Evolutionary conservation across 805 yeast species (phyloP).

Genomic region (Candida vaughaniae): DNA sequence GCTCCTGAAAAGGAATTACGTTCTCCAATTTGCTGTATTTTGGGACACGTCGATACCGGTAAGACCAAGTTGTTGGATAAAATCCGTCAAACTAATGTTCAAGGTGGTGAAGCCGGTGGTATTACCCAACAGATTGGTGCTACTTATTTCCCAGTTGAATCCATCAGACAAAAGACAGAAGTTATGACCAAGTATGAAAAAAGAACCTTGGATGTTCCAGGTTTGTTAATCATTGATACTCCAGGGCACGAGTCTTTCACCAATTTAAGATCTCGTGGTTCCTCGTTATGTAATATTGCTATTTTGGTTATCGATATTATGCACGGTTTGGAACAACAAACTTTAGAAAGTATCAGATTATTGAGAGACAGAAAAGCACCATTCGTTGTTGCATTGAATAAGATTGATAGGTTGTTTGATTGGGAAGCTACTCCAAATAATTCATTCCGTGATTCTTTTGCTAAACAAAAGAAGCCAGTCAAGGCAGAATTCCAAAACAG

Average conservation of each 20-base stretch:
- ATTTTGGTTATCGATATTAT: conserved; percentile 96
- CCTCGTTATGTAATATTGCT: conserved; percentile 98
- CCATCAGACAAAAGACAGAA: conserved; percentile 86
- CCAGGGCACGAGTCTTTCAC: conserved; percentile 99
- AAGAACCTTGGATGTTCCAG: conserved; percentile 91
- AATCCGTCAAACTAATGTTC: conserved; percentile 97
- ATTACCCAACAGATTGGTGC: conserved; percentile 99
- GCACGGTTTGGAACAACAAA: conserved; percentile 99
- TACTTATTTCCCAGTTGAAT: conserved; percentile 96
- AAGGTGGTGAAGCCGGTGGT: conserved; percentile 99
- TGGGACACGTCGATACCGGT: conserved; percentile 99
- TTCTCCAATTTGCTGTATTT: conserved; percentile 98
- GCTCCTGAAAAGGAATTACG: conserved; percentile 62
- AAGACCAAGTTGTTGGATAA: conserved; percentile 95
- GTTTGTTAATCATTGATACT: conserved; percentile 93
- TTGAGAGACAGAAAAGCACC: conserved; percentile 98
- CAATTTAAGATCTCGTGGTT: conserved; percentile 97
- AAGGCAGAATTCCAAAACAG: conserved; percentile 91
- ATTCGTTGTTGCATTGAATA: conserved; percentile 93
- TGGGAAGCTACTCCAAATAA: conserved; percentile 92
- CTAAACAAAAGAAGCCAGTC: conserved; percentile 78
- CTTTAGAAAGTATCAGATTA: conserved; percentile 87
- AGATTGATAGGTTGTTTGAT: conserved; percentile 94
- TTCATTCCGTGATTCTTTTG: conserved; percentile 91
- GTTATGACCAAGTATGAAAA: conserved; percentile 88